Conservation (phyloP, 2,329 filamentous ascomycete species). For the Keithomyces neogunnii region DNA sequence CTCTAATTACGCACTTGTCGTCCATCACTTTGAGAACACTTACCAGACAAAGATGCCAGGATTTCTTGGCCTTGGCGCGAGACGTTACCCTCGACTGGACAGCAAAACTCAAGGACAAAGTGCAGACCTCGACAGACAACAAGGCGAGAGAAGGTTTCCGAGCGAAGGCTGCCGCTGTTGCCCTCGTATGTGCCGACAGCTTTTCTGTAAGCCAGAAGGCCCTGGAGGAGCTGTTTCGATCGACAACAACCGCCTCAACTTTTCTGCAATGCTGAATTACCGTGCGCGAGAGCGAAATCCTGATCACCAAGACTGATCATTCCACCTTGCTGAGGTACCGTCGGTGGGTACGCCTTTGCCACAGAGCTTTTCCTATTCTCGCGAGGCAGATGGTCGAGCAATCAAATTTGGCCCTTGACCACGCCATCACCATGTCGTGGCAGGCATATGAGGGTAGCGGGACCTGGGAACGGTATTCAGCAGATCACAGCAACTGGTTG, state of each 20-base stretch:
- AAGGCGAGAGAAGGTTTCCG: not conserved
- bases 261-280: conserved; percentile 1
- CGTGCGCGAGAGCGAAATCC: not conserved
- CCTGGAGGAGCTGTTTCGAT: not conserved
- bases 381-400: not conserved
- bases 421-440: not conserved
- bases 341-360: conserved; percentile 1
- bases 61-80: not conserved
- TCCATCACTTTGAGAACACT: not conserved
- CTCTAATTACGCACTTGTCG: not conserved
- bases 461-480: not conserved
- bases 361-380: not conserved
- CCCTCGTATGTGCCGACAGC: not conserved
- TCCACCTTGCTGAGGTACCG: not conserved
- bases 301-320: not conserved
- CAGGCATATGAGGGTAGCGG: not conserved
- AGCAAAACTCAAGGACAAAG: not conserved
- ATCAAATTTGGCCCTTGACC: not conserved
- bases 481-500: conserved; percentile 1
- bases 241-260: not conserved
- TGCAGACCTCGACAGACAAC: not conserved
- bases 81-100: not conserved
- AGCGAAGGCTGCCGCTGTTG: not conserved
- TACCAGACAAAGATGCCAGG: not conserved
- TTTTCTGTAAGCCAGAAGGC: not conserved